These are phyloP conservation scores for Dendryphion nanum DNA, from an alignment of 2,329 filamentous ascomycete genomes.

Conservation along the genomic window DNA sequence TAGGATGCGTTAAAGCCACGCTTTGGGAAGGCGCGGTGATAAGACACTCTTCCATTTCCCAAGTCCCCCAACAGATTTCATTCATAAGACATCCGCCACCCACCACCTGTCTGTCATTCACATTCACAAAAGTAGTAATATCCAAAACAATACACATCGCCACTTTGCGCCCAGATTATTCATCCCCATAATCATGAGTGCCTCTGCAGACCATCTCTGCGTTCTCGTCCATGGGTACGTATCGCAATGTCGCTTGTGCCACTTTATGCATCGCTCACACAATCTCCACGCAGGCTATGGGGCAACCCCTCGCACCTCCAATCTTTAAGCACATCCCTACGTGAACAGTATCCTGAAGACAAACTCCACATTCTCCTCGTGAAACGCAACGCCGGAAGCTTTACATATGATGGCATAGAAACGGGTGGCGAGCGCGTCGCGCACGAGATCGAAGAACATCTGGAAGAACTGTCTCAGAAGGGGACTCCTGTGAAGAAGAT, in stretches of 20 bases:
- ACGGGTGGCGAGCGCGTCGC: slow-evolving; percentile 66
- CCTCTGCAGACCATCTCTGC: slow-evolving; percentile 62
- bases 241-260: no score
- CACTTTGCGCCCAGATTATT: no score
- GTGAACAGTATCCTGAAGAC: slow-evolving; percentile 60
- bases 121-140: no score
- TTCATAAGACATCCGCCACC: no score
- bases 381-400: slow-evolving; percentile 71
- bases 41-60: no score
- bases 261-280: slow-evolving; percentile 10
- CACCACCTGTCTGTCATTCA: no score
- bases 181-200: no score
- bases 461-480: slow-evolving; percentile 53
- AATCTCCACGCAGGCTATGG: slow-evolving; percentile 60
- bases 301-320: slow-evolving; percentile 73
- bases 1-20: no score
- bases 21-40: no score
- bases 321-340: slow-evolving; percentile 65
- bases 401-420: slow-evolving; percentile 67
- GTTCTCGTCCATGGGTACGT: slow-evolving; percentile 74
- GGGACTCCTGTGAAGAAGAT: slow-evolving; percentile 77
- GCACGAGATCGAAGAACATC: slow-evolving; percentile 60
- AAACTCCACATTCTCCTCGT: slow-evolving; percentile 68
- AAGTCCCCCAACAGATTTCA: no score
- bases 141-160: no score